Evolutionary conservation across 441 rosid genomes (phyloP), one percentile per base, ranked within the genome.

Genomic region (Lagerstroemia fauriei): DNA sequence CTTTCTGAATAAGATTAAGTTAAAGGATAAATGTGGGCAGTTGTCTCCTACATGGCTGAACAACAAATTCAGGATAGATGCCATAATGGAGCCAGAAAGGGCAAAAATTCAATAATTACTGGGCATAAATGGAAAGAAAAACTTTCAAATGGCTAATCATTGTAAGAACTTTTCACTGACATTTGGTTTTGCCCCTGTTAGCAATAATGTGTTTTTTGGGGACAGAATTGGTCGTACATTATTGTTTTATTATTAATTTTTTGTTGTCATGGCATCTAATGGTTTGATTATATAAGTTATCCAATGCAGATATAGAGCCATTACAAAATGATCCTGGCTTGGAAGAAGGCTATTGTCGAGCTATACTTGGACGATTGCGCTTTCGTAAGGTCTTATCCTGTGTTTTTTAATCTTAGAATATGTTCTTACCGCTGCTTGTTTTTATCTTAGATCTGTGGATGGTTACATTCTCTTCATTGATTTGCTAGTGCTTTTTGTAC

Each of bases 341-440:
- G 88, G 99, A 96, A 91, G 99, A 94, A 87, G 91, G 95, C 81
- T 94, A 90, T 83, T 95, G 98, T 93, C 94, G 91, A 91, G 95
- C 98, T 79, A 85, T 96, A 78, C 87, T 94, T 84, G 95, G 97
- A 88, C 95, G 99, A 89, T 86, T 95, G 91, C 95, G 98, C 86
- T 96, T 96, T 91, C 98, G 98, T 94, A 95, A 96, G 99, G 99
- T 96, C 94, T 94, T 90, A 84, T 87, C 91, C 93, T 89, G 85
- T 90, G 85, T 92, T 86, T 88, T 70, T 77, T 77, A 32, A 59
- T 57, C 56, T 44, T 63, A n/a, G 47, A 13, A 38, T 50, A 25
- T 75, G 41, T 75, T 75, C 61, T 75, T 75, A 50, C 34, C 7
- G 32, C 44, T 29, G 20, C 63, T 78, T 78, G 63, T 20, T 87